These are phyloP conservation scores for Starmerella potacharoeniae DNA, from an alignment of 805 yeast species.

Conservation along the genomic window DNA sequence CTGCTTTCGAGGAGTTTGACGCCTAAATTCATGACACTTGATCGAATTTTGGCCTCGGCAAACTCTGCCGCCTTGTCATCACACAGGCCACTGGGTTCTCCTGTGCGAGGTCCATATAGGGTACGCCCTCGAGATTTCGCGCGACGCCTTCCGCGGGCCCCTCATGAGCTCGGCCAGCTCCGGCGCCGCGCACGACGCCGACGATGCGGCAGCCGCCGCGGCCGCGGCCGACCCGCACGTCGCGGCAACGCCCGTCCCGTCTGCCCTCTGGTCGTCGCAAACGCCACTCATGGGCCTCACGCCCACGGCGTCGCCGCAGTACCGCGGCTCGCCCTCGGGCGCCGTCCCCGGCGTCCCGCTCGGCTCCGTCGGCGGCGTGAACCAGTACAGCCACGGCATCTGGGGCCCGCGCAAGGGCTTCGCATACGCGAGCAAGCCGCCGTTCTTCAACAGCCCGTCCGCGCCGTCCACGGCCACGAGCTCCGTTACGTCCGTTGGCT, in stretches of 20 bases:
- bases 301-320: constrained; percentile 10
- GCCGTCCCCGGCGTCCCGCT: not conserved
- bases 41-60: constrained; percentile 47
- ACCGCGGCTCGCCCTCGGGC: constrained; percentile 7
- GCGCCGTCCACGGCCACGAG: constrained; percentile 1
- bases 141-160: constrained; percentile 19
- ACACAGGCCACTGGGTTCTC: not conserved
- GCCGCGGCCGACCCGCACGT: constrained; percentile 1
- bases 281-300: constrained; percentile 8
- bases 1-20: constrained; percentile 44
- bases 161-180: constrained; percentile 20
- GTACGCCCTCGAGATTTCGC: constrained; percentile 15
- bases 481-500: not conserved
- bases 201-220: constrained; percentile 3
- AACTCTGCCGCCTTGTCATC: constrained; percentile 35
- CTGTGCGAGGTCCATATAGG: constrained; percentile 29
- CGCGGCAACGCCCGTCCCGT: not conserved
- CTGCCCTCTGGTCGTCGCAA: constrained; percentile 2
- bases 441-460: constrained; percentile 1
- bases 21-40: constrained; percentile 54
- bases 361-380: constrained; percentile 3
- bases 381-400: constrained; percentile 17
- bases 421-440: constrained; percentile 4
- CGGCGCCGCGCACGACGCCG: not conserved
- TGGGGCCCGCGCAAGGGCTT: constrained; percentile 21